Evolutionary conservation across 192 early-diverging fungal genomes (phyloP).

Genomic region (Coemansia sp.): DNA sequence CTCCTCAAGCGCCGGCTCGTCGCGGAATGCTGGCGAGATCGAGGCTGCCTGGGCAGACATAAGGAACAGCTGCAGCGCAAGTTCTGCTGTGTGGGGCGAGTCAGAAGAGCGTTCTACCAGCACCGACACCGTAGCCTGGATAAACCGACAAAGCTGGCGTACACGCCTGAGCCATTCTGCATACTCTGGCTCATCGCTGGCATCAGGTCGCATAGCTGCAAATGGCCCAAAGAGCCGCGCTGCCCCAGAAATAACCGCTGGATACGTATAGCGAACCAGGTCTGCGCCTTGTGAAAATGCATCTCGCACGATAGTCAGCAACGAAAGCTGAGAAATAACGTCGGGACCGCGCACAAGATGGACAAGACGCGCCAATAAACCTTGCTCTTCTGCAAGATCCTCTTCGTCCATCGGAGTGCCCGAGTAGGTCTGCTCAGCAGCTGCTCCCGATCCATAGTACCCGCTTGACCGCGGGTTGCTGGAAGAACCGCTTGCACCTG

Average conservation of each 20-base stretch:
- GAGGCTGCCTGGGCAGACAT: conserved; percentile 84
- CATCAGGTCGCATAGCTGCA: conserved; percentile 33
- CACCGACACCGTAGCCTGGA: conserved; percentile 79
- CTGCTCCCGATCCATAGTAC: not conserved
- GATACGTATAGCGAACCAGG: conserved; percentile 89
- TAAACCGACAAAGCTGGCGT: conserved; percentile 85
- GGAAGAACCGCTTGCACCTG: not conserved
- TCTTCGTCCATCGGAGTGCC: conserved; percentile 72
- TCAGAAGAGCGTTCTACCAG: conserved; percentile 63
- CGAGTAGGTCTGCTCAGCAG: conserved; percentile 6
- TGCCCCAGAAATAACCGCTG: conserved; percentile 68
- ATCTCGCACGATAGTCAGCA: conserved; percentile 79
- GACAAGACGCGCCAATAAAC: conserved; percentile 76
- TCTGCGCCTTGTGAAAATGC: conserved; percentile 90
- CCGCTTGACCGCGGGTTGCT: not conserved
- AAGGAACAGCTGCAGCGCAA: conserved; percentile 80
- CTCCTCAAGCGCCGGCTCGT: conserved; percentile 84
- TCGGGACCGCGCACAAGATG: conserved; percentile 73
- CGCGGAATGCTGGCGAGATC: conserved; percentile 47
- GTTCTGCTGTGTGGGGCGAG: conserved; percentile 45
- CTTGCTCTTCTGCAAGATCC: conserved; percentile 90
- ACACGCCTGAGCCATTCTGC: conserved; percentile 63
- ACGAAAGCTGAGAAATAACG: conserved; percentile 77
- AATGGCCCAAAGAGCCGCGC: conserved; percentile 51
- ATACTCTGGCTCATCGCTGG: conserved; percentile 16